These are phyloP conservation scores for Calophaca sinica DNA, from an alignment of 306 rosid species.

Conservation along the genomic window DNA sequence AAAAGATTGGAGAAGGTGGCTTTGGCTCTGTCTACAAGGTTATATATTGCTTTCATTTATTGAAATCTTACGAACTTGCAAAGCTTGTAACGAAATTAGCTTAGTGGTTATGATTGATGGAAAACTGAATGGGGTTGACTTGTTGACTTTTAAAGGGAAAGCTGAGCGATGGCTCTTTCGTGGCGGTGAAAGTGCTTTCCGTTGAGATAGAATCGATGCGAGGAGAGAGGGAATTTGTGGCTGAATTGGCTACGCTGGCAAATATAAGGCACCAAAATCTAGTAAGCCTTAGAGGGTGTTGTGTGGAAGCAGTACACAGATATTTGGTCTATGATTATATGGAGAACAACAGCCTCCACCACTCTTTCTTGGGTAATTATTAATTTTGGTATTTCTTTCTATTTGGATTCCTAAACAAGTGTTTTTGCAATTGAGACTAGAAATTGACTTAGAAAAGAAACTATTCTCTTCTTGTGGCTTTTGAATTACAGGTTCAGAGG, in stretches of 20 bases:
- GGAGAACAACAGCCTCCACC: slow-evolving; percentile 83
- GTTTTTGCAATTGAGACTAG: too few species aligned
- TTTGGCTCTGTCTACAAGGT: slow-evolving; percentile 91
- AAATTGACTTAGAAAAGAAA: too few species aligned
- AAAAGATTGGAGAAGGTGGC: slow-evolving; percentile 86
- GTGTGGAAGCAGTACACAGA: slow-evolving; percentile 80
- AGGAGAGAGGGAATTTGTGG: slow-evolving; percentile 86
- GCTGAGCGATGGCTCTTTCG: slow-evolving; percentile 66
- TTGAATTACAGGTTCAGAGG: slow-evolving; percentile 65
- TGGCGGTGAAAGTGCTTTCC: slow-evolving; percentile 83
- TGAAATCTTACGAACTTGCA: too few species aligned
- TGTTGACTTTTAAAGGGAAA: slow-evolving; percentile 61
- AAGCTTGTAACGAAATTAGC: too few species aligned
- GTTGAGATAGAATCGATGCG: slow-evolving; percentile 81
- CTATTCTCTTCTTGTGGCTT: background rate
- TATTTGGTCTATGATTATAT: slow-evolving; percentile 87
- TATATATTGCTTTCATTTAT: slow-evolving; percentile 40
- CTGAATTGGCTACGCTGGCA: slow-evolving; percentile 81
- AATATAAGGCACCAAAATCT: slow-evolving; percentile 79
- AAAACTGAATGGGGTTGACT: slow-evolving; percentile 44
- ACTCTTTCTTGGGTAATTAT: slow-evolving; percentile 64
- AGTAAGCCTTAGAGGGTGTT: slow-evolving; percentile 76
- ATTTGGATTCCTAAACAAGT: too few species aligned
- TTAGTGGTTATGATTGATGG: background rate
- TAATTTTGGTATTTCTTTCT: background rate